These are phyloP conservation scores for Trichophyton simii DNA, from an alignment of 2,329 filamentous ascomycete genomes.

Conservation along the genomic window DNA sequence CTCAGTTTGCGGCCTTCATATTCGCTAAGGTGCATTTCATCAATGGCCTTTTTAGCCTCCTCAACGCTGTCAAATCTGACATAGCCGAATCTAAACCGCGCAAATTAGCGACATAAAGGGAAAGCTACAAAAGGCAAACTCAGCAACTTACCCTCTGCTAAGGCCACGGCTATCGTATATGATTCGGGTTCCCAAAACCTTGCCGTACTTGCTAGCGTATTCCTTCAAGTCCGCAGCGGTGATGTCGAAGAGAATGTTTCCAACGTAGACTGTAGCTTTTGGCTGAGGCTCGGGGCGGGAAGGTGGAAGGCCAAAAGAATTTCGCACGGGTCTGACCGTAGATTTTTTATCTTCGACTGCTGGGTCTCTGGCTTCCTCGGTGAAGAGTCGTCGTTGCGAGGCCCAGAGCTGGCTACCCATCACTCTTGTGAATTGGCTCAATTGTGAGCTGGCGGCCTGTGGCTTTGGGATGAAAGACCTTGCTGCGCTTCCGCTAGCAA, in stretches of 20 bases:
- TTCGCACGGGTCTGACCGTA: background rate
- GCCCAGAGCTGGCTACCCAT: background rate
- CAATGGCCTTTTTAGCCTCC: conserved; percentile 44
- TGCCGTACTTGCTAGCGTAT: conserved; percentile 48
- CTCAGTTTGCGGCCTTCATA: conserved; percentile 53
- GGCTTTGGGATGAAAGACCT: conserved; percentile 6
- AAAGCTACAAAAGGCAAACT: background rate
- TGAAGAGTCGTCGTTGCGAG: conserved; percentile 3
- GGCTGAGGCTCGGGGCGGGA: conserved; percentile 14
- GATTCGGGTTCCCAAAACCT: conserved; percentile 41
- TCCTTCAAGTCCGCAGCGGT: conserved; percentile 47
- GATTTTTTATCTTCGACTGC: background rate
- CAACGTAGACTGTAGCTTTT: conserved; percentile 47
- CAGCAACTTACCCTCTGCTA: conserved; percentile 51
- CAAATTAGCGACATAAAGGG: conserved; percentile 5
- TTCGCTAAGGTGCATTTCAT: conserved; percentile 46
- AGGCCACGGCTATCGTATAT: conserved; percentile 50
- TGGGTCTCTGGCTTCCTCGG: background rate
- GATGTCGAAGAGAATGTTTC: conserved; percentile 59
- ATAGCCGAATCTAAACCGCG: conserved; percentile 49
- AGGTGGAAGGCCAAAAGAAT: background rate
- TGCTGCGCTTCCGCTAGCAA: background rate
- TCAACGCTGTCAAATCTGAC: conserved; percentile 45
- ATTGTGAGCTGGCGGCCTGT: background rate
- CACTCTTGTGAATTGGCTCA: background rate